Evolutionary conservation across 2,329 filamentous ascomycete species (phyloP).

Genomic region (Emmonsiellopsis sp.): DNA sequence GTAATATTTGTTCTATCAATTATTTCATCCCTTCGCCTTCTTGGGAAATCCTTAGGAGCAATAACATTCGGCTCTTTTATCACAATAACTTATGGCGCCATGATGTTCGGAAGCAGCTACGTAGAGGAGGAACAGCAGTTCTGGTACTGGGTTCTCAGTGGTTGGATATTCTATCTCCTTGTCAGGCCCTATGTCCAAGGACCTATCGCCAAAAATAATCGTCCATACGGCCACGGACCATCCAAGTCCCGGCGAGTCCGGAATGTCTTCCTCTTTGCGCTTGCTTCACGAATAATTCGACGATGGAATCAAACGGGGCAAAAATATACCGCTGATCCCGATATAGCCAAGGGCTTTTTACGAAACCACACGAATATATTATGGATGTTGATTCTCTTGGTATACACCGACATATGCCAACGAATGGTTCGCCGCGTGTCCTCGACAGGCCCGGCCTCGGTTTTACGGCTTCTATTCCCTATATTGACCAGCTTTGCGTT

Average conservation of each 20-base stretch:
- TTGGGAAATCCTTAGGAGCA: conserved; percentile 20
- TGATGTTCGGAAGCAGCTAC: conserved; percentile 98
- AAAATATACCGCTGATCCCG: conserved; percentile 84
- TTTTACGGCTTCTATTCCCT: conserved; percentile 8
- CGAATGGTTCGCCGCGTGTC: conserved; percentile 23
- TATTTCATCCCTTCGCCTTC: conserved; percentile 19
- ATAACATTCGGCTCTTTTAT: conserved; percentile 40
- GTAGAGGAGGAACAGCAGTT: conserved; percentile 98
- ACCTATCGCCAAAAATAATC: neutral
- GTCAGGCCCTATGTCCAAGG: conserved; percentile 21
- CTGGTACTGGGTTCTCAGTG: conserved; percentile 78
- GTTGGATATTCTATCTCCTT: conserved; percentile 41
- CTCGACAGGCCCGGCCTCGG: conserved; percentile 25
- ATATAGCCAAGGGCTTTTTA: conserved; percentile 69
- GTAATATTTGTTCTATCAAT: conserved; percentile 36
- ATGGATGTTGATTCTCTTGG: conserved; percentile 62
- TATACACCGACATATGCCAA: conserved; percentile 55
- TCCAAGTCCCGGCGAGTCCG: neutral
- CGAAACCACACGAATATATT: conserved; percentile 55
- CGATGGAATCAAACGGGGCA: conserved; percentile 97
- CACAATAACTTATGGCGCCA: conserved; percentile 59
- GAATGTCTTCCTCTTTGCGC: conserved; percentile 42
- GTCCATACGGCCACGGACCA: neutral
- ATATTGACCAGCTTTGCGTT: conserved; percentile 47
- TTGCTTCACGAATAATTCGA: conserved; percentile 57